Evolutionary conservation across 805 yeast species (phyloP), one percentile per base, ranked within the genome.

Genomic region (Candida sithepensis): DNA sequence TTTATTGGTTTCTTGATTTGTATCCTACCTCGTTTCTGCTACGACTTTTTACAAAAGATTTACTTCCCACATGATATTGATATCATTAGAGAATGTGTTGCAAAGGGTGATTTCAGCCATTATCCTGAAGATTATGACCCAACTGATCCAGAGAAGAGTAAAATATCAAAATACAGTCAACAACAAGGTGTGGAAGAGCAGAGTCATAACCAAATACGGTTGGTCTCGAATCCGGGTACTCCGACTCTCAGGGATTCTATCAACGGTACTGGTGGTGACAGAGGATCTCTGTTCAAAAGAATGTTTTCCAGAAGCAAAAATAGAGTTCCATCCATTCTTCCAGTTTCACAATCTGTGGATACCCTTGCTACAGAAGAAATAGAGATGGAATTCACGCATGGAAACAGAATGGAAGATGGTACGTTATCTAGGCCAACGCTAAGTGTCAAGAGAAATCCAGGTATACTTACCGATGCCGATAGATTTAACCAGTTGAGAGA

Each of bases 71-170:
- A 70, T 47, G 94, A 87, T 65, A 68, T 82, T 49, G 92, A 86
- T 57, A 82, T 87, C 52, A 75, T 87, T 46, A 69, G 94, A 58
- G 94, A 87, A 65, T 77, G 87, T 66, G 82, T 80, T 55, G 65
- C 66, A 22, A 71, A 75, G 46, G 94, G 94, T 41, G 85, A 83
- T 55, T 86, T 77, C 57, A 81, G 72, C 49, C 79, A 75, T 33
- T 85, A 82, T 60, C 90, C 90, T 10, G 67, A 63, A 10, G 74
- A 78, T 45, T 86, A 84, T 61, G 95, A 86, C 63, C 95, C 95
- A 39, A 85, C 95, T 2, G 91, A 85, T 65, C 88, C 91, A 26
- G 68, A 82, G 50, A 74, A 86, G 55, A 73, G 71, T 14, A 74
- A 74, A 50, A 69, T 84, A 26, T 70, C 80, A 37, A 69, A 74